Evolutionary conservation across 2,329 filamentous ascomycete genomes (phyloP).

Genomic region (Macrophomina tecta): DNA sequence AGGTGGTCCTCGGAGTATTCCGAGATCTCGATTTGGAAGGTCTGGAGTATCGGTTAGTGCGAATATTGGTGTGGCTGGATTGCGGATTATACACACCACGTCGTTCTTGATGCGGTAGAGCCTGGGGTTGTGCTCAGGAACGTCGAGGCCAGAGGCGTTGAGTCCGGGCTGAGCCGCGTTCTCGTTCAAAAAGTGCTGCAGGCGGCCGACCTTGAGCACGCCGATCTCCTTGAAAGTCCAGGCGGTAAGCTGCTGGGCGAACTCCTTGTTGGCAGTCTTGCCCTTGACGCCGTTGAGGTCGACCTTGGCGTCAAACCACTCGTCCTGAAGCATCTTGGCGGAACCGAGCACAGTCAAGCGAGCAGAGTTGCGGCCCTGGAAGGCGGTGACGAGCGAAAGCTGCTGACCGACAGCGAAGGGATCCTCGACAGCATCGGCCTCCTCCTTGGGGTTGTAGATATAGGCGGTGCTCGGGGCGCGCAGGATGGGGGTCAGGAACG

Average conservation of each 20-base stretch:
- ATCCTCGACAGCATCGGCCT: conserved; percentile 74
- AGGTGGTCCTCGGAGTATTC: conserved; percentile 80
- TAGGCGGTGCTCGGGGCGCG: conserved; percentile 86
- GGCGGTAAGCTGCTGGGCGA: conserved; percentile 82
- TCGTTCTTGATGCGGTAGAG: conserved; percentile 98
- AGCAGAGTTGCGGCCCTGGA: conserved; percentile 93
- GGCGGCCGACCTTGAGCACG: conserved; percentile 80
- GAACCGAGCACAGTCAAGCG: conserved; percentile 86
- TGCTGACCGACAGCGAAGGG: conserved; percentile 85
- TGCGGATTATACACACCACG: conserved; percentile 73
- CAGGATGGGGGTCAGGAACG: conserved; percentile 80
- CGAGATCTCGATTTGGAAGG: conserved; percentile 86
- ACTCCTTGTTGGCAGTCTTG: conserved; percentile 79
- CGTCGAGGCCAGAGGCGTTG: conserved; percentile 40
- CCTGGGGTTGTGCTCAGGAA: conserved; percentile 70
- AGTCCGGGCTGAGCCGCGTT: conserved; percentile 46
- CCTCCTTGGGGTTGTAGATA: conserved; percentile 92
- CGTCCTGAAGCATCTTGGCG: conserved; percentile 83
- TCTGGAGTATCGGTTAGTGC: conserved; percentile 57
- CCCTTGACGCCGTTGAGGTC: conserved; percentile 63
- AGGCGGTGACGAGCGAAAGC: conserved; percentile 79
- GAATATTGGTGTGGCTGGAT: neutral
- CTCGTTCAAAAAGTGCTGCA: conserved; percentile 75
- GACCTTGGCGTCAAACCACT: conserved; percentile 86
- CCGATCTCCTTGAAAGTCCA: conserved; percentile 97